Evolutionary conservation across 768 basidiomycete species (phyloP), one percentile per base, ranked within the genome.

Genomic region (Mrakia hoshinonis): DNA sequence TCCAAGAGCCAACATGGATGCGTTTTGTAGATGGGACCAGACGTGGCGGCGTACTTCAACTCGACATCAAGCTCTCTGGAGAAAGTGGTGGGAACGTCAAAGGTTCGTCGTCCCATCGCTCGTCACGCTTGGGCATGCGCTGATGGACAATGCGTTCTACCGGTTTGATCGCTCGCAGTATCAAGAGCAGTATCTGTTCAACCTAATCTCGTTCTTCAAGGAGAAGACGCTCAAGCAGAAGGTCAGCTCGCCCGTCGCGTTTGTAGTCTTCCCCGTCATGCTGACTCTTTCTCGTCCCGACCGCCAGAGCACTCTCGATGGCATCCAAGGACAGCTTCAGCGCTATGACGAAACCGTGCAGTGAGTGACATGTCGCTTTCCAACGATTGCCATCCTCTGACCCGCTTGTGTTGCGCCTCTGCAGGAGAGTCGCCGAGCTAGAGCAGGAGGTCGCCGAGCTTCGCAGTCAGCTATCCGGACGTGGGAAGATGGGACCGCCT

Each of bases 161-260:
- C 36, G 31, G 31, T 38, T 61, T 22, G 7, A 1, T 9, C 9
- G 7, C 20, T 24, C 20, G 3, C 58, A 61, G 58, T 61, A 61
- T 38, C 58, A 61, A 20, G 31, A 61, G 18, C 36, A 39, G 4
- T 61, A 61, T 34, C 58, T 61, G 18, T 61, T 61, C 58, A 61
- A 61, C 34, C 34, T 61, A 5, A 22, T 61, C 20, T 10, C n/a
- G 31, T 61, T 61, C 11, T 61, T 61, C 58, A 61, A 61, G 15
- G 58, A 61, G 4, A 61, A 61, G 58, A 36, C 36, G 7, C 31
- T 61, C 20, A 61, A 61, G 58, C 58, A 61, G 34, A 61, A 61
- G 58, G 58, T 61, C 7, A 15, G 43, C 6, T 15, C 6, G 43
- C 43, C 7, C 36, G 36, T 61, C 49, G 31, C 58, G 7, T 60